These are phyloP conservation scores for Trypanosoma scelopori DNA, from an alignment of 208 protist species.

Conservation along the genomic window DNA sequence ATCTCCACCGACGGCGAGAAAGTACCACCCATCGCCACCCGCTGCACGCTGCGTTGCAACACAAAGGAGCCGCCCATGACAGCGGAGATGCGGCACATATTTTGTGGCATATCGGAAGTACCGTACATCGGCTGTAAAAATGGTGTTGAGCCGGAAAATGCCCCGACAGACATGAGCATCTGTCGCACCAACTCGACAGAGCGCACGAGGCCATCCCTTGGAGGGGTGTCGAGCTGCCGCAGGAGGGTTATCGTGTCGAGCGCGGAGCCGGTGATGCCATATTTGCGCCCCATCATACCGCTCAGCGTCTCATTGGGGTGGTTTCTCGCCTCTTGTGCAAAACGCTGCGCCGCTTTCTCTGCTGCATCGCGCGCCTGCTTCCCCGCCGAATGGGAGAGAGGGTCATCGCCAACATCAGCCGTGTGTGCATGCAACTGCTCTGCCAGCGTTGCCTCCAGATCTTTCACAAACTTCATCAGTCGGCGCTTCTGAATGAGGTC, in stretches of 20 bases:
- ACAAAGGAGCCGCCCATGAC: conserved; percentile 86
- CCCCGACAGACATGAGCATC: conserved; percentile 76
- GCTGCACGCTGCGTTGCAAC: conserved; percentile 60
- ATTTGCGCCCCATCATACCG: conserved; percentile 49
- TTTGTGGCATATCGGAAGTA: conserved; percentile 79
- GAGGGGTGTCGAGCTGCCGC: conserved; percentile 44
- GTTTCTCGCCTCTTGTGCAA: conserved; percentile 7
- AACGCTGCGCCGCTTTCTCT: conserved; percentile 17
- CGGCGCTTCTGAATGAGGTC: conserved; percentile 88
- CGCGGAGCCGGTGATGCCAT: conserved; percentile 35
- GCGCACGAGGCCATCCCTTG: conserved; percentile 17
- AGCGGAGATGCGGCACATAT: conserved; percentile 81
- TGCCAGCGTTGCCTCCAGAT: conserved; percentile 60
- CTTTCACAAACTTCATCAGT: conserved; percentile 92
- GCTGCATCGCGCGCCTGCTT: conserved; percentile 21
- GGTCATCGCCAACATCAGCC: conserved; percentile 47
- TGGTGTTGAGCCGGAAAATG: conserved; percentile 66
- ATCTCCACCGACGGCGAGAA: conserved; percentile 57
- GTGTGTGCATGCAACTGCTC: conserved; percentile 77
- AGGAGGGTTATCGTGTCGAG: conserved; percentile 69
- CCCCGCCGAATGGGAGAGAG: conserved; percentile 15
- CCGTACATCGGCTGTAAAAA: conserved; percentile 86
- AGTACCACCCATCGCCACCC: conserved; percentile 29
- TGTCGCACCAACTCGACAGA: conserved; percentile 54
- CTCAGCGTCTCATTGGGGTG: conserved; percentile 39